Conservation (phyloP, 306 rosid species). For the Castanopsis chinensis region DNA sequence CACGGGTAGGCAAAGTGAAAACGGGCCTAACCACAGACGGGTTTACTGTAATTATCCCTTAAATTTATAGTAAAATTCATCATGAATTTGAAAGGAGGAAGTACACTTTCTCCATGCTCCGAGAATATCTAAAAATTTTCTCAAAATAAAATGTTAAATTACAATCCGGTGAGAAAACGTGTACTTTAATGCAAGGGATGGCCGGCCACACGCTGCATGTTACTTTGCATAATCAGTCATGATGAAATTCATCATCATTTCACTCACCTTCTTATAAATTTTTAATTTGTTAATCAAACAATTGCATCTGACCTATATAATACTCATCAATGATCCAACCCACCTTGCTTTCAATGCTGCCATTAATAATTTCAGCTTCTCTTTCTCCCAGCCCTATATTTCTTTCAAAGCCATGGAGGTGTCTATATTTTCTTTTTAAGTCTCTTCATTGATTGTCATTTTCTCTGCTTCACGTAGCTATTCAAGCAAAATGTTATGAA, state of each 20-base stretch:
- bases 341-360: not conserved
- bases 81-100: fast-evolving
- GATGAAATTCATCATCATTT: not conserved
- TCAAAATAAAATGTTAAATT: no score
- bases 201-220: not conserved
- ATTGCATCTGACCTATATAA: not conserved
- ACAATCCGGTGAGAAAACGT: no score
- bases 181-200: not conserved
- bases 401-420: not conserved
- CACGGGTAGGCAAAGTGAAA: no score
- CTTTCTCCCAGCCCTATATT: not conserved
- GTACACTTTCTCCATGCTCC: fast-evolving
- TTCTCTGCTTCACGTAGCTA: no score
- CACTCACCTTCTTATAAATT: not conserved
- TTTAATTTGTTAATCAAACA: not conserved
- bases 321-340: not conserved
- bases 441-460: no score
- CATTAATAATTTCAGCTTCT: not conserved
- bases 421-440: no score
- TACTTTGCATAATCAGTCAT: not conserved
- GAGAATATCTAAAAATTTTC: no score
- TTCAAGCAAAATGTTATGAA: not conserved
- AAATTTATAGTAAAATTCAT: fast-evolving
- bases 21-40: no score
- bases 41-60: no score